phyloP scores from a whole-genome alignment of 257 asterid genomes.

The Solanum tacnaense region DNA sequence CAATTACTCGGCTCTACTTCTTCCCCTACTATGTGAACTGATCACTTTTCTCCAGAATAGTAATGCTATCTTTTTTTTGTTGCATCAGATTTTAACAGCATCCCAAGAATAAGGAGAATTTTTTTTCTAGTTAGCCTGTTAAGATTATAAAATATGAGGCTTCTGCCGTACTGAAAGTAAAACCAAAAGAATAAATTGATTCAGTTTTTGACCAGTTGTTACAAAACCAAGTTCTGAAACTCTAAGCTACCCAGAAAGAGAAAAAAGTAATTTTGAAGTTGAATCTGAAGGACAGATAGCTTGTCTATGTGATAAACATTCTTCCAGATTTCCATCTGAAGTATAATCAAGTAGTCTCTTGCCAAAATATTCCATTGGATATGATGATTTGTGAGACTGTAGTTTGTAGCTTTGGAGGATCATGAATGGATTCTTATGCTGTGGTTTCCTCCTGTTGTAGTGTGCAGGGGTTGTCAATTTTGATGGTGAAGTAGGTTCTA shows the following conservation, averaged over 20 bases:
- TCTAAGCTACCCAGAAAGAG: background rate
- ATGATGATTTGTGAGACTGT: background rate
- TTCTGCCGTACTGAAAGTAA: background rate
- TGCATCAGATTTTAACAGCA: background rate
- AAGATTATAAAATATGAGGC: background rate
- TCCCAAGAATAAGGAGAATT: background rate
- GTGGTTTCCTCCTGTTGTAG: conserved; percentile 25
- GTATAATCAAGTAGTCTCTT: background rate
- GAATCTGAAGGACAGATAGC: background rate
- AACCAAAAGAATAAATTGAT: background rate
- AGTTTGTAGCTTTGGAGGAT: background rate
- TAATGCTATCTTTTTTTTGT: background rate
- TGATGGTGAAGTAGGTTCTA: conserved; percentile 73
- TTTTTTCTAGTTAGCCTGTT: background rate
- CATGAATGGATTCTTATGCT: background rate
- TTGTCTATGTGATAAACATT: background rate
- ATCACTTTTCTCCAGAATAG: background rate
- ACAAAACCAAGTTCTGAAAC: background rate
- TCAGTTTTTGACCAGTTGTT: background rate
- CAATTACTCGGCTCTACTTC: background rate
- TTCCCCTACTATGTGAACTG: background rate
- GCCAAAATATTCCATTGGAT: background rate
- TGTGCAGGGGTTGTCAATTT: conserved; percentile 51
- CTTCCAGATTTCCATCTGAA: background rate
- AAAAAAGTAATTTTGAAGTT: background rate